Base-by-base conservation (phyloP, 2,329 filamentous ascomycete genomes). In the Magnaporthiopsis rhizophila region DNA sequence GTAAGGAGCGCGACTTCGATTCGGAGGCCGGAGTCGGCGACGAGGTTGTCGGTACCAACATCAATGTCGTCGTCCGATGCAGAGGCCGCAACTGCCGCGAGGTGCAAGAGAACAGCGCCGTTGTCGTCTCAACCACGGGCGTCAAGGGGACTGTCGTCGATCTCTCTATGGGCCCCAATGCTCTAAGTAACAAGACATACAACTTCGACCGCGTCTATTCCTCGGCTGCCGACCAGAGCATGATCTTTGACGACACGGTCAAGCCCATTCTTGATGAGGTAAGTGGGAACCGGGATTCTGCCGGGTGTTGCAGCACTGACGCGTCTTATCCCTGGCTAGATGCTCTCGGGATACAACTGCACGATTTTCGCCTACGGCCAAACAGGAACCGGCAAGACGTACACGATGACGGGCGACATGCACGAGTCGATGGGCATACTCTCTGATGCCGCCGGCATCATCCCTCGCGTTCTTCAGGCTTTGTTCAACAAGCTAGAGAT, bases 331-430 rank as follows among this genome's bases (percentile, higher is more conserved):
- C 50, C 1, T 60, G 2, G 69, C 12, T 69, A 96, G 92, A 97
- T 98, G 83, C 84, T 99, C 58, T 85, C 88, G 30, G 95, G 95
- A 63, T 98, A 91, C 79, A 99, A 99, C 75, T 99, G 95, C 78
- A 99, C 95, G 6, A 97, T 99, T 66, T 99, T 99, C 71, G 95
- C 95, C 45, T 99, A 99, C 74, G 95, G 95, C 32, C 95, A 99
- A 75, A 99, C 95, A 0, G 95, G 95, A 59, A 99, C 95, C 0
- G 95, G 95, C 70, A 99, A 99, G 76, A 99, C 95, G 18, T 99
- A 99, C 76, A 99, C 95, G 30, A 99, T 99, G 95, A 97, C 94
- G 0, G 95, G 95, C 64, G 94, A 99, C 75, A 97, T 99, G 86
- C 91, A 85, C 18, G 91, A 97, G 70, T 91, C 87, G 0, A 77